A percentile compares a stretch with the other conserved stretches of the same genome.
These are phyloP conservation scores for Backusella luteola DNA, from an alignment of 192 early-diverging fungal genomes.

Conservation along the genomic window DNA sequence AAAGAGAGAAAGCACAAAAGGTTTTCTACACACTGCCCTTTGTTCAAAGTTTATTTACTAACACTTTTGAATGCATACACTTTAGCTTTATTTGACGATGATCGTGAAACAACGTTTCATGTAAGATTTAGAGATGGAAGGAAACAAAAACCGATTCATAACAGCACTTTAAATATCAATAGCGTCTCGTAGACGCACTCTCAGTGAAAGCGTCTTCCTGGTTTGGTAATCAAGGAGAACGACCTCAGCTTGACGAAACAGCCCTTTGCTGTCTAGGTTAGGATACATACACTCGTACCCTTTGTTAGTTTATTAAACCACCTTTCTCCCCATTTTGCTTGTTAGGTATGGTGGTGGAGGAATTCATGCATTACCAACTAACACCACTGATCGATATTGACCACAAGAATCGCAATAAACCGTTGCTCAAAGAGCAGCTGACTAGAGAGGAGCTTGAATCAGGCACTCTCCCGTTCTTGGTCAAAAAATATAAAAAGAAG, in stretches of 20 bases:
- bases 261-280: background rate
- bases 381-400: background rate
- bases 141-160: background rate
- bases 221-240: background rate
- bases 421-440: background rate
- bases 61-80: background rate
- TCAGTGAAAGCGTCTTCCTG: background rate
- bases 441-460: background rate
- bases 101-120: background rate
- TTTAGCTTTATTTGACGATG: background rate
- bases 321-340: background rate
- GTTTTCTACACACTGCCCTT: background rate
- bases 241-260: background rate
- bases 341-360: background rate
- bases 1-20: background rate
- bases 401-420: background rate
- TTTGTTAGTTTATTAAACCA: background rate
- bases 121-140: background rate
- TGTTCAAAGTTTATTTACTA: background rate
- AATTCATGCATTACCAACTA: background rate
- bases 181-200: background rate
- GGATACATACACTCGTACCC: background rate
- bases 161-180: background rate
- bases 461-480: background rate
- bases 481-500: background rate